Evolutionary conservation across 2,329 filamentous ascomycete genomes (phyloP), one percentile per base, ranked within the genome.

Genomic region (Ascomycota sp.): DNA sequence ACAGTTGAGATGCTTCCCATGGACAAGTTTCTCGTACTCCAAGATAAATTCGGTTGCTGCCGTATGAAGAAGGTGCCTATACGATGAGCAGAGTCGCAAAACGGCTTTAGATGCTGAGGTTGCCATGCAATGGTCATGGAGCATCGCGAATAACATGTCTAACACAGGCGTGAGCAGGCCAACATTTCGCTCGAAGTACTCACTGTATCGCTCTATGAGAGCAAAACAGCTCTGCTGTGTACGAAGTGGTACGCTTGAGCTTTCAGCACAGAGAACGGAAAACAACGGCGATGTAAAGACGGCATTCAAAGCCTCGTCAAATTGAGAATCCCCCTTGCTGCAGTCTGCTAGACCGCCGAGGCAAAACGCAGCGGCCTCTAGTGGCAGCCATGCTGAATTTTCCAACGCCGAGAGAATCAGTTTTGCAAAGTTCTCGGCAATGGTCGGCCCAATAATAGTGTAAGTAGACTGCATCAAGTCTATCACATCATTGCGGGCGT

Each of bases 381-480:
- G 53, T 41, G 70, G 61, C 28, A 59, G 40, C 70, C 71, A 74
- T 7, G 59, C 54, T 25, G 56, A 57, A 6, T 49, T 53, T 11
- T 50, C 43, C 11, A 70, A 46, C 3, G 63, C 58, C 32, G 59
- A 55, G 21, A 69, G 49, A 13, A 65, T 56, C n/a, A 68, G 43
- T 27, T 65, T 56, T 25, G 61, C 60, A 38, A 77, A 75, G 7
- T 61, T 59, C 2, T 58, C 55, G 25, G 77, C 55, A 8, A 77
- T 48, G 23, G 58, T 50, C 17, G 61, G 54, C 0, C 69, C 69
- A 25, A 65, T 61, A 11, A 76, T 51, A 3, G 72, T 60, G 40
- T 74, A 85, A 3, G 75, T 66, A 2, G 75, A 71, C 39, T 82
- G 70, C 20, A 89, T 57, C 30, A 89, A 63, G 45, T 91, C 80